Evolutionary conservation across 345 rosid genomes (phyloP), one percentile per base, ranked within the genome.

Genomic region (Combretum micranthum): DNA sequence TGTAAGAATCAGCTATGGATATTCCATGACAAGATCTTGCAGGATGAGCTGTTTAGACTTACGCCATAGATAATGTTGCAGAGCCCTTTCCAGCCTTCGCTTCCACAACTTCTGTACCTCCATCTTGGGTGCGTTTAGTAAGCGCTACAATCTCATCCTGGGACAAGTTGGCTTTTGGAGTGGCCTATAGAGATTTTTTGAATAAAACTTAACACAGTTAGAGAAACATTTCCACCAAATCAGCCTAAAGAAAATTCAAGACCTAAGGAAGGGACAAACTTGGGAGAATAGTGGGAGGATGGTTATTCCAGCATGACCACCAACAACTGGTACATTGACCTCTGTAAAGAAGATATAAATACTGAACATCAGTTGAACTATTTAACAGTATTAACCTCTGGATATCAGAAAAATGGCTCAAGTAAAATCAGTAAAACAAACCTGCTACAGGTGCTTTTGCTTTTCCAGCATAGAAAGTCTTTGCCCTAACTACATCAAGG

Each of bases 51-150:
- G 62, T 44, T 50, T 8, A 59, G 13, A 77, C 95, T 78, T 80
- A 89, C 95, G 95, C 97, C 95, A 89, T 84, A 50, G 95, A 89
- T 64, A 84, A 70, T 22, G 92, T 89, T 15, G 97, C 92, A 42
- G 95, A 89, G 65, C 95, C 97, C 71, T 86, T 86, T 70, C 92
- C 97, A 68, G 92, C 95, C 83, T 86, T 89, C 13, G 92, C 97
- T 68, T 89, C 87, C 56, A 82, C 95, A 52, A 89, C 95, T 63
- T 89, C 83, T n/a, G 95, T 89, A 50, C 95, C 97, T 64, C 95
- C 91, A 56, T 86, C 95, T 75, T 89, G 97, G 0, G 89, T 86
- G 64, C 95, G 68, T 77, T 86, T 89, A 22, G 95, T 89, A 47
- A 89, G 92, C 51, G 86, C 89, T 50, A 23, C 56, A 55, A 86